Base-by-base conservation (phyloP, 208 protist species). In the Lotmaria passim region DNA sequence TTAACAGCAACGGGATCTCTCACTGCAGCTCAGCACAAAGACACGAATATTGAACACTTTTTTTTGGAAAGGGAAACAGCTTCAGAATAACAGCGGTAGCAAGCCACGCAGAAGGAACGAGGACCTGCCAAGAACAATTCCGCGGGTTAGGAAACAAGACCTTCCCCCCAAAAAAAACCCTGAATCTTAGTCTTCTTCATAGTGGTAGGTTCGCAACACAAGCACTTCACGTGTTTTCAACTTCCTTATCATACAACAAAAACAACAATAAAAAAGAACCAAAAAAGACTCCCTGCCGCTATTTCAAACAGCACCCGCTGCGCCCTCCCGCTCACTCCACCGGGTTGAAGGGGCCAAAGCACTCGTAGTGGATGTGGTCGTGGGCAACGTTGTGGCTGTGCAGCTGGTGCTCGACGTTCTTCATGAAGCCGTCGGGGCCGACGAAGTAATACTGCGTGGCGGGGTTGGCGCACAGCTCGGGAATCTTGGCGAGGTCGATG, bases 311-410 rank as follows among this genome's bases (percentile, higher is more conserved):
- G 17, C 47, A 53, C 2, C 8, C 47, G 15, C 47, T 23, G 23
- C 23, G 6, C 12, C 10, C 30, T 15, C 19, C 21, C 4, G 14
- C 33, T 46, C 23, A 44, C 36, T 24, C 21, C 46, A 51, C 34
- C 10, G 60, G 33, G 43, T 66, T 66, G 76, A 82, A 71, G 53
- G 77, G 77, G 24, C 77, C 77, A 59, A 82, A 82, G 69, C 69
- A 77, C 61, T 82, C 77, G 59, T 66, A 82, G 77, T 78, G 71
- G 26, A 73, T 73, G 60, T 44, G 52, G n/a, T 56, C 44, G 28
- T 12, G 38, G 30, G 26, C 19, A 19, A 82, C 69, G 50, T 38
- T 36, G 36, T 50, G 53, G 48, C 34, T 39, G 19, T 44, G 15
- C 23, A 82, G 77, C 53, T 78, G 70, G 34, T 38, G 30, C 51